Evolutionary conservation across 352 stramenopile genomes (phyloP), one percentile per base, ranked within the genome.

Genomic region (Pythium aphanidermatum): DNA sequence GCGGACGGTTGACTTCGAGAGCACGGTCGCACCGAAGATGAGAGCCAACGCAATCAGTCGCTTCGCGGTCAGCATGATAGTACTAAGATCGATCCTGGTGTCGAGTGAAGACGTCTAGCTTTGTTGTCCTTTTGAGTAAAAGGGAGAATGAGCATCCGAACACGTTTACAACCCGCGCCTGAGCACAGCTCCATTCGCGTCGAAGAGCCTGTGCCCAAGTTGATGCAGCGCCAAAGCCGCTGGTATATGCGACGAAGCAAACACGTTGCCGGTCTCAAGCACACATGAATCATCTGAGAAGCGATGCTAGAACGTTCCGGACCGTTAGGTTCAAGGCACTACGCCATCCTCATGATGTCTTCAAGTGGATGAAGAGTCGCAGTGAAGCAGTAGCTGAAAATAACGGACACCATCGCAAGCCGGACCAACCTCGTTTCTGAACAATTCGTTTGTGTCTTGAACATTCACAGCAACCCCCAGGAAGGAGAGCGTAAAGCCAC

Each of bases 31-130:
- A 31, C 51, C 54, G 44, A 60, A 54, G 30, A 60, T 43, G 24
- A 54, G 24, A 31, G 45, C 51, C 20, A 60, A 10, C 4, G 44
- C 40, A 29, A 61, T 55, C 11, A 61, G 40, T 39, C 45, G 44
- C 53, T 61, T 61, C 25, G 38, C 38, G 29, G 55, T 20, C 23
- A 61, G 46, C 53, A 61, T 61, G 13, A 28, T n/a, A 45, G 12
- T 5, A 19, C 5, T 32, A 16, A n/a, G 2, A 14, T 27, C 8
- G 38, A n/a, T 33, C 23, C 14, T 29, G 32, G n/a, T 32, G 12
- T 16, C 8, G 9, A 5, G n/a, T 54, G 46, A 14, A 19, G 16
- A 28, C 17, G 30, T 27, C 5, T 19, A 10, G 28, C 7, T 28
- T 24, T 44, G 16, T 28, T 43, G 43, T 48, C 45, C 44, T 54